Percentiles rank a stretch among this genome's conserved stretches.
Evolutionary conservation across 148 eudicot species (phyloP).

Genomic region (Selenicereus undatus): DNA sequence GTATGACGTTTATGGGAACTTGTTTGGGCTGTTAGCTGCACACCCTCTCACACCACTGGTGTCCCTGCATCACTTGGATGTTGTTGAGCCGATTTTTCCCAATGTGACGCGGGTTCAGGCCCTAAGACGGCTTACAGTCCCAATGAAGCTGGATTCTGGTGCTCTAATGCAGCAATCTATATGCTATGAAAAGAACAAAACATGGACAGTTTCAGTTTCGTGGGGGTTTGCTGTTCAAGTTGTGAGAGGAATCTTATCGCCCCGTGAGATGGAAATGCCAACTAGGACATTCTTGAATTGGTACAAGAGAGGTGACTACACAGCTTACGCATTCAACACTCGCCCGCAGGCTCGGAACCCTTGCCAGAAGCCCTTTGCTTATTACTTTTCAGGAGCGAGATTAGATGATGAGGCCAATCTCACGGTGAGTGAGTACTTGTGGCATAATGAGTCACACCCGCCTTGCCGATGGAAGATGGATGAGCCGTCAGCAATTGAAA

Average conservation of each 20-base stretch:
- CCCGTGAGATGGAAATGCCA: constrained; percentile 91
- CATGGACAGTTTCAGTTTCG: constrained; percentile 80
- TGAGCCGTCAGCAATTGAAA: constrained; percentile 49
- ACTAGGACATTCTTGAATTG: constrained; percentile 91
- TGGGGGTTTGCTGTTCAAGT: constrained; percentile 92
- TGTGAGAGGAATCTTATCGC: constrained; percentile 68
- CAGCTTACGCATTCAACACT: constrained; percentile 83
- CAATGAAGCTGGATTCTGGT: constrained; percentile 80
- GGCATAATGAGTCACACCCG: constrained; percentile 55
- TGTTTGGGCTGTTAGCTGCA: constrained; percentile 83
- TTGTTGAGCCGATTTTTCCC: constrained; percentile 90
- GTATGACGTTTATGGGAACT: constrained; percentile 88
- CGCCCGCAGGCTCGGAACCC: constrained; percentile 68
- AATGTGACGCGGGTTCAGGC: constrained; percentile 62
- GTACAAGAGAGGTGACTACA: constrained; percentile 80
- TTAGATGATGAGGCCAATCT: constrained; percentile 33
- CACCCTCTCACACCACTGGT: constrained; percentile 88
- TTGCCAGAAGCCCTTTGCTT: constrained; percentile 84
- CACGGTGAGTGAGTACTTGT: constrained; percentile 63
- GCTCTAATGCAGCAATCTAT: constrained; percentile 86
- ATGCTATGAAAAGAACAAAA: constrained; percentile 54
- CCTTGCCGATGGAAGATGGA: constrained; percentile 64
- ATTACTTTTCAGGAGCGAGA: constrained; percentile 50
- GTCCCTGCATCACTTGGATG: constrained; percentile 81
- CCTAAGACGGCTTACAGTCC: constrained; percentile 42